Evolutionary conservation across 2,329 filamentous ascomycete species (phyloP), one percentile per base, ranked within the genome.

Genomic region (Alternaria sp.): DNA sequence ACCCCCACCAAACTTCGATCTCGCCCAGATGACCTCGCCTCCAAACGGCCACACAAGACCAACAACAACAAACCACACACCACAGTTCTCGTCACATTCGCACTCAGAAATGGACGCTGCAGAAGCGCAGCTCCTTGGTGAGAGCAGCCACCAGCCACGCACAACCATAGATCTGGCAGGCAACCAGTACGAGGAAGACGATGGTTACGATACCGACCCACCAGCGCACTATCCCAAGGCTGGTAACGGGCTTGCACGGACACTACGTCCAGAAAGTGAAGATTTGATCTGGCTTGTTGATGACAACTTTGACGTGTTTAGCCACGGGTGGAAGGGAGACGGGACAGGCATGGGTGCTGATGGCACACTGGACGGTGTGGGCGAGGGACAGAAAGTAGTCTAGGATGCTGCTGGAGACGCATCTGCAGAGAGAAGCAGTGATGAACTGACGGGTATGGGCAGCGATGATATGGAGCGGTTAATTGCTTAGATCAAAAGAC

Each of bases 261-360:
- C 80, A 24, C 70, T 89, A 21, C 81, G 83, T 6, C 81, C 82
- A 0, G 85, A 88, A 63, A 80, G 80, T 17, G 83, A 86, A 26
- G 87, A 90, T 69, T 66, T 88, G 37, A 81, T 86, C 56, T 88
- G 87, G 79, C 72, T 90, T 24, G 83, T 86, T 7, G 88, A 90
- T 65, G 84, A 87, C 49, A 82, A 84, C 39, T 83, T 82, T 65
- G 79, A 80, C 23, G 86, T 85, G 0, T 88, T 88, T 66, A 86
- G 83, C 60, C 85, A 88, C 60, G 66, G 68, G 8, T 77, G 72
- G 72, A 74, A 73, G 48, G 74, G 74, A 1, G 73, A 77, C 56
- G 72, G 73, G 34, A 72, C 62, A 23, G 72, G 73, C 1, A 34
- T 74, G 53, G 72, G 72, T 3, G 69, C 71, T 0, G 74, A 77